Base-by-base conservation (phyloP, 2,329 filamentous ascomycete genomes). In the Ophiocordyceps unilateralis region DNA sequence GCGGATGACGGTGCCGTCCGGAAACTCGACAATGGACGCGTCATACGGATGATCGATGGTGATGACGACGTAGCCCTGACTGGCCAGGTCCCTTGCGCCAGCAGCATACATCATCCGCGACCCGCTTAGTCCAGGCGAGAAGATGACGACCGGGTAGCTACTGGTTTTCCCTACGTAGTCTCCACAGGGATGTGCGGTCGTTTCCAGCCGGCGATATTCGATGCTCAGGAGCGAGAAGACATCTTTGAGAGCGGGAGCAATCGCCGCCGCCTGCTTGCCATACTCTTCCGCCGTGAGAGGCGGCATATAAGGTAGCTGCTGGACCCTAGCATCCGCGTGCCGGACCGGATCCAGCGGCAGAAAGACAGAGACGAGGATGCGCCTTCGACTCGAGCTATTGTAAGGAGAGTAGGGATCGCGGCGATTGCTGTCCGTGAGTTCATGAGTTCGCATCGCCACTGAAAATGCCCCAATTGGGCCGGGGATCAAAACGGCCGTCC, bases 21-120 rank as follows among this genome's bases (percentile, higher is more conserved):
- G 61, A 38, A 63, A 68, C 42, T 67, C 59, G 15, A 70, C 58
- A 22, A 64, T 53, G 7, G 51, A 46, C 1, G 60, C 53, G 41
- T 69, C 66, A 44, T 65, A 58, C 0, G 67, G 59, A 42, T 70
- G 67, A 46, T 71, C 68, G 28, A 71, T 53, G 0, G 66, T 55
- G 12, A 68, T 53, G 14, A 70, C 63, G 6, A 59, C 54, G 44
- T 61, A 64, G 3, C 67, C 67, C 4, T 61, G 54, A 17, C 62
- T 64, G 14, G 65, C 64, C n/a, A 72, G 52, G 24, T 62, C 57
- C 15, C 58, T 56, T 1, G 64, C 61, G 23, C 61, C 53, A 11
- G 56, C 61, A 5, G 55, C 57, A 46, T 68, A 66, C 17, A 65
- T 42, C 5, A 63, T 47, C 4, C 66, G 55, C 2, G 60, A 56